These are phyloP conservation scores for Hypoxylon lienhwacheense DNA, from an alignment of 495 filamentous ascomycete species.

Conservation along the genomic window DNA sequence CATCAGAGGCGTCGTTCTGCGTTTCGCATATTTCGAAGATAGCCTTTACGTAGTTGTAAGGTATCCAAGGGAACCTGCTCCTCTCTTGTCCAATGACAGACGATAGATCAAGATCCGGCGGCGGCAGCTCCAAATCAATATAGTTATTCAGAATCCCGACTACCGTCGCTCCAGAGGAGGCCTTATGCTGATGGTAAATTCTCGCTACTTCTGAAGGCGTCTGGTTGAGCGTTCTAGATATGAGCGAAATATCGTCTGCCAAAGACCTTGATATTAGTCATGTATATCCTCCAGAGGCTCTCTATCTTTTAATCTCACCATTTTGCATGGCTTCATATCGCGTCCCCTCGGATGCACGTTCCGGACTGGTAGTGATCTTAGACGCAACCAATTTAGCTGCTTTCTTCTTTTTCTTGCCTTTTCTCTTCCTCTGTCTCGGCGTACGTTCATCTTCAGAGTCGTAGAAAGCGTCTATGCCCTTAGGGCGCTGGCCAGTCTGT, in stretches of 20 bases:
- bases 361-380: constrained; percentile 1
- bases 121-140: constrained; percentile 10
- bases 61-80: constrained; percentile 27
- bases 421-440: constrained; percentile 51
- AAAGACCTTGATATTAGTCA: constrained; percentile 5
- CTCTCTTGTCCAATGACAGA: constrained; percentile 5
- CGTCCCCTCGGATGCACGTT: constrained; percentile 14
- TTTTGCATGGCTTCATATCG: constrained; percentile 10
- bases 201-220: constrained; percentile 25
- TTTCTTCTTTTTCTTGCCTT: constrained; percentile 32
- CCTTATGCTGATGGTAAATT: constrained; percentile 27
- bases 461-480: constrained; percentile 80
- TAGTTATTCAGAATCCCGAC: constrained; percentile 32
- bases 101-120: background rate
- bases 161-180: constrained; percentile 32
- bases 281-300: background rate
- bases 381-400: constrained; percentile 6
- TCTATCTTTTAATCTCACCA: constrained; percentile 8
- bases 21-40: constrained; percentile 18
- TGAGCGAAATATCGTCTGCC: constrained; percentile 30
- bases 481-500: constrained; percentile 58
- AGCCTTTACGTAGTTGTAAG: constrained; percentile 22
- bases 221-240: constrained; percentile 29
- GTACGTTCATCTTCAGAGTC: constrained; percentile 45
- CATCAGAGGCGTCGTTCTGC: constrained; percentile 15